A percentile compares a stretch with the other conserved stretches of the same genome.
Conservation (phyloP, 2,329 filamentous ascomycete species). For the Aureobasidium vineae region DNA sequence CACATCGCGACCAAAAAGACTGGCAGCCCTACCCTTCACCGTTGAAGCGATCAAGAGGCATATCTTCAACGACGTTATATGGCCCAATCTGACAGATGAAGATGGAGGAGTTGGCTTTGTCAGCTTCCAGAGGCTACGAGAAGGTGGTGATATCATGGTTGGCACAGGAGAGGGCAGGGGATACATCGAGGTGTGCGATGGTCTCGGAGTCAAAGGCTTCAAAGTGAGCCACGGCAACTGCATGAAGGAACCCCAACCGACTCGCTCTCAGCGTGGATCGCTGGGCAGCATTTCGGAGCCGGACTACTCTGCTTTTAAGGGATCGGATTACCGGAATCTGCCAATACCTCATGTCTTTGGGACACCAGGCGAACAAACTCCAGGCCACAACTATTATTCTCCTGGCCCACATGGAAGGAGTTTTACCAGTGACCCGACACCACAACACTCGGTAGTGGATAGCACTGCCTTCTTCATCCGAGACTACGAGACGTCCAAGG, state of each 20-base stretch:
- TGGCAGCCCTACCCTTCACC: constrained; percentile 84
- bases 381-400: constrained; percentile 15
- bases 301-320: constrained; percentile 12
- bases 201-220: constrained; percentile 83
- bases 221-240: constrained; percentile 88
- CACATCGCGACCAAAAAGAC: constrained; percentile 71
- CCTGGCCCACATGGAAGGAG: constrained; percentile 3
- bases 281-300: constrained; percentile 42
- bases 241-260: constrained; percentile 55
- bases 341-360: constrained; percentile 6
- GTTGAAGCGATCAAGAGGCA: constrained; percentile 89
- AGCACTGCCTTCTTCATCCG: constrained; percentile 94
- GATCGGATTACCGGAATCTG: constrained; percentile 3
- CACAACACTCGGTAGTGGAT: constrained; percentile 66
- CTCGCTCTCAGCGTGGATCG: constrained; percentile 44
- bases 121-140: constrained; percentile 82
- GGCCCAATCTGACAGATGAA: constrained; percentile 96
- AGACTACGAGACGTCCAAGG: constrained; percentile 56
- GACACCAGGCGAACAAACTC: constrained; percentile 7
- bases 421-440: constrained; percentile 27
- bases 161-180: constrained; percentile 77
- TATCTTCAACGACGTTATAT: constrained; percentile 97
- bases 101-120: constrained; percentile 91
- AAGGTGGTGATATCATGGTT: constrained; percentile 81
- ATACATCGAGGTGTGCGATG: constrained; percentile 85